Base-by-base conservation (phyloP, 371 early-diverging fungal genomes). In the Mucor racemosus region DNA sequence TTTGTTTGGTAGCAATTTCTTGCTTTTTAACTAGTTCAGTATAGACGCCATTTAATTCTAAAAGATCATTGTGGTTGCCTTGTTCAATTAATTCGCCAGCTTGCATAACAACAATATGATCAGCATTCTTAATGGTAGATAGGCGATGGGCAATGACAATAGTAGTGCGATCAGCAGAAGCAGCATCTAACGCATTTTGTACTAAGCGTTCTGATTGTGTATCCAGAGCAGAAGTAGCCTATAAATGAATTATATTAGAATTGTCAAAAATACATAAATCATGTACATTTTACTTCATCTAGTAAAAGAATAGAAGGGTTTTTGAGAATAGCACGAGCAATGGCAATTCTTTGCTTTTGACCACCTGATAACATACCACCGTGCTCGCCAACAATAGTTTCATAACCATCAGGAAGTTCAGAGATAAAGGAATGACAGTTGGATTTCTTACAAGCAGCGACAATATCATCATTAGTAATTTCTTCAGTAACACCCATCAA, bases 101-200 rank as follows among this genome's bases (percentile, higher is more conserved):
- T 56, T 85, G 77, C 85, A 93, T 88, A 8, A 94, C 94, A 46
- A 90, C 87, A 72, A 98, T 97, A 36, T 86, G 71, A 69, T 97
- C 93, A 3, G 96, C 92, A 65, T 95, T 88, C 48, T 84, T 79
- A 53, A 91, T 86, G 5, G 94, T 95, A 54, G 93, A 90, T 2
- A 95, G 80, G 46, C 94, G 88, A 71, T 98, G 98, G 1, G 98
- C 97, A 73, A 98, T 92, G 8, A 96, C 91, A 57, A 99, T 88
- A 1, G 97, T 96, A 3, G 97, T 96, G 39, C 97, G 85, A 53
- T 90, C 85, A 35, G 76, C 69, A 26, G 92, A 58, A 5, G 96
- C 96, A 21, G 76, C 80, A 62, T 96, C 96, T 34, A 94, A 77
- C 13, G 94, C 94, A 41, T 76, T 75, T 73, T 94, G 94, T 0